phyloP scores from a whole-genome alignment of 148 eudicot species.

The Vaccinium myrtillus region DNA sequence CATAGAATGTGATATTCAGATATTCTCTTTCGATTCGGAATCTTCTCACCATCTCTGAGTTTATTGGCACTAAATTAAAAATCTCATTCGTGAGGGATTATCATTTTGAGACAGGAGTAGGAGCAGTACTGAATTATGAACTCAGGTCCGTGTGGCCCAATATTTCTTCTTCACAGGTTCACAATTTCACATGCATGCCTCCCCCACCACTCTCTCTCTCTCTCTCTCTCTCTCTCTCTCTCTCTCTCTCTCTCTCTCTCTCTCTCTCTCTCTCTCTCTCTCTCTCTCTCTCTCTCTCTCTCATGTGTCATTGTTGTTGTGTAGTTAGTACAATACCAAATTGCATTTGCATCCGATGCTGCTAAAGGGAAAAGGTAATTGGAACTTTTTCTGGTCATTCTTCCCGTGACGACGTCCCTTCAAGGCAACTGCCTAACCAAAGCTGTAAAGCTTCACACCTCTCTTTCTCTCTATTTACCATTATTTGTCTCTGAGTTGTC shows the following conservation, averaged over 20 bases:
- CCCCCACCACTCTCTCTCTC: background rate
- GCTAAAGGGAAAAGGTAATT: background rate
- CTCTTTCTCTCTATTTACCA: constrained; percentile 14
- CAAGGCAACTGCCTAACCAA: constrained; percentile 21
- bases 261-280: background rate
- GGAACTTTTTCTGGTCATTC: constrained; percentile 7
- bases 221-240: background rate
- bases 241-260: background rate
- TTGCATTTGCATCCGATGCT: constrained; percentile 11
- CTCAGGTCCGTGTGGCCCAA: background rate
- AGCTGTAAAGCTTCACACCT: constrained; percentile 25
- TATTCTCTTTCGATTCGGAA: too few relatives aligned
- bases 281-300: constrained; percentile 1
- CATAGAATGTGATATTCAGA: too few relatives aligned
- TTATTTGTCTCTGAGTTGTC: background rate
- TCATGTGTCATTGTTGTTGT: background rate
- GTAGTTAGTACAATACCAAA: background rate
- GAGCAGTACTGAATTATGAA: too few relatives aligned
- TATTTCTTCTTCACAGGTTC: constrained; percentile 16
- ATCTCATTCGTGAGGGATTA: too few relatives aligned
- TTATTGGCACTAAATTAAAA: too few relatives aligned
- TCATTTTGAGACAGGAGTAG: too few relatives aligned
- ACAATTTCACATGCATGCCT: constrained; percentile 4
- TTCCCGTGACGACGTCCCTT: constrained; percentile 17
- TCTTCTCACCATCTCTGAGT: too few relatives aligned